Conservation (phyloP, 1,139 yeast genomes). For the Lodderomyces parapsilosis region DNA sequence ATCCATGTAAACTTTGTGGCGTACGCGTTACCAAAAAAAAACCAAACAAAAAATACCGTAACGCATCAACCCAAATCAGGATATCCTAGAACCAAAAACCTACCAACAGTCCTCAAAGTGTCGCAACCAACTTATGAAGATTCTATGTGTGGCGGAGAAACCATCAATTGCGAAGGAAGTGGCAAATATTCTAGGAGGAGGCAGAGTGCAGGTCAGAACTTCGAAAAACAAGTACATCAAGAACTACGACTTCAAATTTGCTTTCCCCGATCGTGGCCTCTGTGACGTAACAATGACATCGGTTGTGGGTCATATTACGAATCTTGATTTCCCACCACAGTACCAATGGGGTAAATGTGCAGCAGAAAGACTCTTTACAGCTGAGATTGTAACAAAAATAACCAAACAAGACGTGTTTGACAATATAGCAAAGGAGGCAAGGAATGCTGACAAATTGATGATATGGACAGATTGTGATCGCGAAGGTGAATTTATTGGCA, state of each 20-base stretch:
- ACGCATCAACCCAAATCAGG: background rate
- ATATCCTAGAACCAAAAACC: background rate
- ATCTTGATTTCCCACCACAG: conserved; percentile 63
- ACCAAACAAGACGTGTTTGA: conserved; percentile 51
- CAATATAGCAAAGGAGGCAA: conserved; percentile 72
- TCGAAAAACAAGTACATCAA: conserved; percentile 64
- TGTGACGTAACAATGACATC: conserved; percentile 90
- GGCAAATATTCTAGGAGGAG: conserved; percentile 74
- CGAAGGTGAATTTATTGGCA: conserved; percentile 96
- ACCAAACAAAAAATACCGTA: background rate
- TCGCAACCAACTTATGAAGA: conserved; percentile 44
- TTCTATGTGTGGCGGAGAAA: conserved; percentile 96
- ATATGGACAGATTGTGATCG: conserved; percentile 99
- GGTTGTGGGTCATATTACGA: conserved; percentile 81
- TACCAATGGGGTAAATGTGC: conserved; percentile 68
- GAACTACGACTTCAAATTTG: conserved; percentile 75
- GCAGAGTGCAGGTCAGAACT: conserved; percentile 47
- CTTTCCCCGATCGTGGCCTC: conserved; percentile 53
- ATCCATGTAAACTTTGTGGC: conserved; percentile 1
- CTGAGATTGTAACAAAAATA: conserved; percentile 53
- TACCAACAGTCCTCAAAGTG: background rate
- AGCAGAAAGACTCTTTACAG: conserved; percentile 66
- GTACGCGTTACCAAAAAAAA: background rate
- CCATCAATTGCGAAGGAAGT: conserved; percentile 93
- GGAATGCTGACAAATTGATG: conserved; percentile 62